Evolutionary conservation across 164 flowering plant genomes (phyloP).

Genomic region (Nymphaea thermarum): DNA sequence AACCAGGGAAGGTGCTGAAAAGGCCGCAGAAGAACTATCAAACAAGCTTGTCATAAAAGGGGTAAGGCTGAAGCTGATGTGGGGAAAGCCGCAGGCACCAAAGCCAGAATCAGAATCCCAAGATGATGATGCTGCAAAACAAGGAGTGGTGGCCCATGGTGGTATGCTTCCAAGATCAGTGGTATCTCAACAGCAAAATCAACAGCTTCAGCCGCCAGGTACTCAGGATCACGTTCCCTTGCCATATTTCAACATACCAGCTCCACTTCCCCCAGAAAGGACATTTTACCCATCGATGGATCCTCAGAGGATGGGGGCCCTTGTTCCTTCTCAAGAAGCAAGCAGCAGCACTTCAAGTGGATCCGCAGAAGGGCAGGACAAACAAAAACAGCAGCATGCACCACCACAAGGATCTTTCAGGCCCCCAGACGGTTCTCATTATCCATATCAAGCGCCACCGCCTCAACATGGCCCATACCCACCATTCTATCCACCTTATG

Average conservation of each 20-base stretch:
- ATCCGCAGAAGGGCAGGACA: conserved; percentile 38
- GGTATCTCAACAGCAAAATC: conserved; percentile 78
- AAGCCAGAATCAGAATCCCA: conserved; percentile 41
- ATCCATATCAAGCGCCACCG: conserved; percentile 36
- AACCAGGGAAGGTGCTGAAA: conserved; percentile 89
- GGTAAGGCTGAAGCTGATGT: conserved; percentile 70
- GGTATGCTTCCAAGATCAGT: conserved; percentile 83
- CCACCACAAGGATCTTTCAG: conserved; percentile 3
- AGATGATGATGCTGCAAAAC: conserved; percentile 39
- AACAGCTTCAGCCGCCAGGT: conserved; percentile 42
- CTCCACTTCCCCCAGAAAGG: conserved; percentile 66
- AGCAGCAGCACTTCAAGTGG: conserved; percentile 29
- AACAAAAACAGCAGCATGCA: conserved; percentile 20
- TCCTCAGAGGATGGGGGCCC: conserved; percentile 92
- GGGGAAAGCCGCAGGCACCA: conserved; percentile 92
- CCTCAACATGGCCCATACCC: conserved; percentile 39
- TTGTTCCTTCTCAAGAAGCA: conserved; percentile 60
- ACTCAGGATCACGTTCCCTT: conserved; percentile 42
- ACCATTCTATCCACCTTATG: conserved; percentile 33
- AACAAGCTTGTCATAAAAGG: conserved; percentile 88
- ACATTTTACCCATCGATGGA: conserved; percentile 87
- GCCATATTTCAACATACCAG: conserved; percentile 77
- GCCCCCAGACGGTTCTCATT: conserved; percentile 19
- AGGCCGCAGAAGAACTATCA: conserved; percentile 90
- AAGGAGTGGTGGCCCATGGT: conserved; percentile 57